phyloP scores from a whole-genome alignment of 257 asterid genomes.

The Fraxinus excelsior region DNA sequence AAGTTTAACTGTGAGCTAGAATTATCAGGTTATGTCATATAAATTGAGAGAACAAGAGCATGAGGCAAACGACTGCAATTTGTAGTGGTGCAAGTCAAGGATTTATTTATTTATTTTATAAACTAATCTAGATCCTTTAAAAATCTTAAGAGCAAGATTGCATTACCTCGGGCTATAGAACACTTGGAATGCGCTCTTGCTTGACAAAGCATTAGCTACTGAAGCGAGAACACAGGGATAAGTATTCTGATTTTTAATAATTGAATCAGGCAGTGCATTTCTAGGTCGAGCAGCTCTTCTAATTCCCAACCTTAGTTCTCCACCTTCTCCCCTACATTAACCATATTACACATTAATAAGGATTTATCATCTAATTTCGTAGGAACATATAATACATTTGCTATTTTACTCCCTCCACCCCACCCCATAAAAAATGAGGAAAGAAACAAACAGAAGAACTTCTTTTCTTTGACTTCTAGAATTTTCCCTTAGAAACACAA shows the following conservation, averaged over 20 bases:
- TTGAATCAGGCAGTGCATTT: conserved; percentile 81
- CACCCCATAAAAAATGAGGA: not conserved
- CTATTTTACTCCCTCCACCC: not conserved
- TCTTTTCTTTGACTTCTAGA: not conserved
- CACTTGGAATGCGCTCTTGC: conserved; percentile 56
- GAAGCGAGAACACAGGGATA: conserved; percentile 71
- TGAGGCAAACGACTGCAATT: too few species aligned
- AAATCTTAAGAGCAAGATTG: conserved; percentile 12
- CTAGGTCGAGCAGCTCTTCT: conserved; percentile 94
- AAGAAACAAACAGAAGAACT: not conserved
- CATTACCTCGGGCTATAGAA: conserved; percentile 87
- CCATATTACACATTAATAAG: not conserved
- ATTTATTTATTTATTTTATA: not conserved
- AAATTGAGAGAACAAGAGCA: too few species aligned
- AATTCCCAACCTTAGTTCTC: conserved; percentile 84
- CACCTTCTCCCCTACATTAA: conserved; percentile 75
- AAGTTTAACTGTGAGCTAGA: too few species aligned
- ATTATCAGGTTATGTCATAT: too few species aligned
- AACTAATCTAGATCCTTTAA: conserved; percentile 7
- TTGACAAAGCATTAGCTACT: conserved; percentile 69
- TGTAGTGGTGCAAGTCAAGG: too few species aligned
- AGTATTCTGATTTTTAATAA: conserved; percentile 71
- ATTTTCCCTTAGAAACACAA: not conserved
- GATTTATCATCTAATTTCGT: too few species aligned
- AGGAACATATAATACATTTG: too few species aligned